phyloP scores from a whole-genome alignment of 495 filamentous ascomycete species.

The Lophiotrema nucula region DNA sequence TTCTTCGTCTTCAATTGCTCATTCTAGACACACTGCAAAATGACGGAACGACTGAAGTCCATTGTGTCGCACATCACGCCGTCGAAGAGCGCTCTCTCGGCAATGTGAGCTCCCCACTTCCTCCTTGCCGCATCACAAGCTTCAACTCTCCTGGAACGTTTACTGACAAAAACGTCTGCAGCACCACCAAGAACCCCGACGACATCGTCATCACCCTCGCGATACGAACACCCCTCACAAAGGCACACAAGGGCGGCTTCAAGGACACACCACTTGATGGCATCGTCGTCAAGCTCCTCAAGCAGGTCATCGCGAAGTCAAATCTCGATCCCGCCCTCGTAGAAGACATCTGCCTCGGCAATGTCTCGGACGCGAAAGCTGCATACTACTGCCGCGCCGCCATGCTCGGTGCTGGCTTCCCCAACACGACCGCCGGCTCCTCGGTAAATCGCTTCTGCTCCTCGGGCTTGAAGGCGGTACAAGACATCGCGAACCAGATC shows the following conservation, averaged over 20 bases:
- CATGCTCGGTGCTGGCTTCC: conserved; percentile 87
- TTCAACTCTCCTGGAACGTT: background rate
- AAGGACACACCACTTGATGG: conserved; percentile 93
- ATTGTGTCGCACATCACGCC: conserved; percentile 86
- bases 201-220: conserved; percentile 93
- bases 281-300: conserved; percentile 73
- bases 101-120: conserved; percentile 62
- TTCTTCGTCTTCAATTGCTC: background rate
- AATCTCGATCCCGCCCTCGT: conserved; percentile 79
- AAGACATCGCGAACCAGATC: conserved; percentile 93
- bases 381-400: conserved; percentile 89
- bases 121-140: background rate
- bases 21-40: conserved; percentile 38
- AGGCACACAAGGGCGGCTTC: conserved; percentile 83
- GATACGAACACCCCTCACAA: conserved; percentile 79
- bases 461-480: conserved; percentile 89
- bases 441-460: conserved; percentile 95
- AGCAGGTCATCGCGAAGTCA: conserved; percentile 70
- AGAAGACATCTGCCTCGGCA: conserved; percentile 90
- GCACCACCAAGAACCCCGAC: conserved; percentile 90
- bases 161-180: conserved; percentile 42
- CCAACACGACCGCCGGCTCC: conserved; percentile 77
- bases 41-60: conserved; percentile 85
- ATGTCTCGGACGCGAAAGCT: conserved; percentile 82
- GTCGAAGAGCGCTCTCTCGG: conserved; percentile 60